Evolutionary conservation across 2,329 filamentous ascomycete genomes (phyloP).

Genomic region (Scopulariopsis brevicaulis): DNA sequence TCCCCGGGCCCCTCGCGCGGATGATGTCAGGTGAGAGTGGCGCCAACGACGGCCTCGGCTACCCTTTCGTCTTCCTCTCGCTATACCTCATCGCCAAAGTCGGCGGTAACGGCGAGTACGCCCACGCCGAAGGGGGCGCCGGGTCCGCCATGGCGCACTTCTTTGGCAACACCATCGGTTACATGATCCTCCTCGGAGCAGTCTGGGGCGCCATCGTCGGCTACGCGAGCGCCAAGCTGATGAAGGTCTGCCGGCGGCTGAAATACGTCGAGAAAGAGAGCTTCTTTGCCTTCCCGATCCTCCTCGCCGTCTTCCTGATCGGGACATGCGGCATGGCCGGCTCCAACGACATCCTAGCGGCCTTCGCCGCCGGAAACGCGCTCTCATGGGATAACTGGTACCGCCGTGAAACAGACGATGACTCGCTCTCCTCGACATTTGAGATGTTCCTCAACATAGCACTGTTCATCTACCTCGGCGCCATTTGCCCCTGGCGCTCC

Average conservation of each 20-base stretch:
- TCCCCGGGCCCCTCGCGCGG: conserved; percentile 42
- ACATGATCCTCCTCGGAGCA: neutral
- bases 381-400: conserved; percentile 52
- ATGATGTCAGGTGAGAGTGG: conserved; percentile 52
- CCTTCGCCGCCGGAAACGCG: conserved; percentile 45
- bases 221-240: neutral
- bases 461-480: conserved; percentile 48
- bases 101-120: conserved; percentile 8
- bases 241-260: conserved; percentile 22
- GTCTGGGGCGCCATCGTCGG: neutral
- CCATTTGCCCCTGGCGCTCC: conserved; percentile 40
- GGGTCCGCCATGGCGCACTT: neutral
- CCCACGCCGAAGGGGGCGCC: neutral
- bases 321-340: conserved; percentile 45
- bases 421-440: conserved; percentile 46
- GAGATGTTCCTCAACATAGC: conserved; percentile 49
- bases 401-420: conserved; percentile 43
- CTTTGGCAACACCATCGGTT: neutral
- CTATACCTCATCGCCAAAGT: conserved; percentile 42
- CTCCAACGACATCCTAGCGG: conserved; percentile 48
- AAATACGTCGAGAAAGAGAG: conserved; percentile 37
- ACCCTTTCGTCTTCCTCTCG: conserved; percentile 48
- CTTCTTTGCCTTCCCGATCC: conserved; percentile 38
- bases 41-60: conserved; percentile 51
- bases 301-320: conserved; percentile 42